Base-by-base conservation (phyloP, 177 flowering plant genomes). In the Vitis hybrid region DNA sequence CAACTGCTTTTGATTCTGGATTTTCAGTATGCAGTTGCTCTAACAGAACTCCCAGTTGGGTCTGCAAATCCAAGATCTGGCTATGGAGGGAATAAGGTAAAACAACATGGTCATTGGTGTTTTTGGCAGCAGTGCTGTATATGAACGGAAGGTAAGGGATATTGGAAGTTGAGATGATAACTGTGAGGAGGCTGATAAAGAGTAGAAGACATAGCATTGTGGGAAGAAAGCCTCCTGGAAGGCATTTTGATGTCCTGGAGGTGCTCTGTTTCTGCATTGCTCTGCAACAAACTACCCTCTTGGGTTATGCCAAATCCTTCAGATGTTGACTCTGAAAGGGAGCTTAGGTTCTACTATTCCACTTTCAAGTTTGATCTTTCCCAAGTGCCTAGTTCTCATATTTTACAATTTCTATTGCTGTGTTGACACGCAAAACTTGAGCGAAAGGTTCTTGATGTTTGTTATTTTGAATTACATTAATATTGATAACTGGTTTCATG, bases 41-140 rank as follows among this genome's bases (percentile, higher is more conserved):
- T 11, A 83, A 76, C 63, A 83, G 49, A 27, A 14, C 9, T 15
- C 83, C 86, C 5, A 83, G 63, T 65, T 80, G 80, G 64, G 63
- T 66, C 63, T 83, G 84, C 24, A 78, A 6, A 52, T 71, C 17
- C 20, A 75, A 72, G 58, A 83, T 61, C 35, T 78, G 82, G 10
- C 27, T 67, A 14, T 71, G 72, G 46, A 80, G 48, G 20, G 74
- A 59, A 13, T 67, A 58, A 67, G 81, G 79, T 15, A 76, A 49
- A 12, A 59, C 71, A 52, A 69, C 64, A 4, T 60, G 55, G n/a
- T 58, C 67, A 46, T 58, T 52, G 35, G 53, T 46, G 49, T 8
- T 63, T 14, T 54, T 5, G 46, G 49, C 41, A 11, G 17, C 5
- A 21, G n/a, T 35, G 27, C 59, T 30, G 66, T 64, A 59, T 6